phyloP scores from a whole-genome alignment of 2,329 filamentous ascomycete species.

The Harringtonia aguacate region DNA sequence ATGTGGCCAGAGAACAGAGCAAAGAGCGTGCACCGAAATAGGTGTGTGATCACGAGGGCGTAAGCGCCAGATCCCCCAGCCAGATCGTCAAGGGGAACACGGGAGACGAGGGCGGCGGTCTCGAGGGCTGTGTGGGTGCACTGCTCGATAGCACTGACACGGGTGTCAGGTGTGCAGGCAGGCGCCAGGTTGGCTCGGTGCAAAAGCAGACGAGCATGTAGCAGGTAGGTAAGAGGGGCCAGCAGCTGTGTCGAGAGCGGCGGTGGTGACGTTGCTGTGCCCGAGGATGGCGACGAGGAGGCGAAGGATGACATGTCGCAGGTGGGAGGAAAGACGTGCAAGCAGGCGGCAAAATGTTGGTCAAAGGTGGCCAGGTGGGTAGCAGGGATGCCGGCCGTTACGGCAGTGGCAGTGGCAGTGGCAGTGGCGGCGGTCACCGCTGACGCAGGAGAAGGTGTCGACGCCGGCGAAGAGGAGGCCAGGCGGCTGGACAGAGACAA shows the following conservation, averaged over 20 bases:
- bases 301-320: slow-evolving; percentile 51
- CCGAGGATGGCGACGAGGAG: background rate
- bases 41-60: slow-evolving; percentile 66
- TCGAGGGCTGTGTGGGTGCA: slow-evolving; percentile 68
- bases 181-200: slow-evolving; percentile 83
- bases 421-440: background rate
- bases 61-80: slow-evolving; percentile 41
- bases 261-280: slow-evolving; percentile 48
- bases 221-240: slow-evolving; percentile 64
- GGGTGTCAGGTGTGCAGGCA: slow-evolving; percentile 51
- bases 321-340: slow-evolving; percentile 63
- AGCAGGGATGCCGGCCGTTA: slow-evolving; percentile 50
- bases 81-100: slow-evolving; percentile 36
- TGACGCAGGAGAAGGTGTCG: background rate
- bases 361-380: slow-evolving; percentile 70
- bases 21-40: slow-evolving; percentile 79
- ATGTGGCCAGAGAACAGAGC: slow-evolving; percentile 66
- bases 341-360: slow-evolving; percentile 64
- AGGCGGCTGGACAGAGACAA: background rate
- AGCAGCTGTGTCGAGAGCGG: slow-evolving; percentile 65
- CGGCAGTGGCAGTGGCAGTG: background rate
- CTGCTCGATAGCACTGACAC: slow-evolving; percentile 62
- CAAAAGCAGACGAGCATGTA: slow-evolving; percentile 74
- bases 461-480: background rate
- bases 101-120: slow-evolving; percentile 64